Conservation (phyloP, 176 grass and related monocot genomes). For the Raddia guianensis region DNA sequence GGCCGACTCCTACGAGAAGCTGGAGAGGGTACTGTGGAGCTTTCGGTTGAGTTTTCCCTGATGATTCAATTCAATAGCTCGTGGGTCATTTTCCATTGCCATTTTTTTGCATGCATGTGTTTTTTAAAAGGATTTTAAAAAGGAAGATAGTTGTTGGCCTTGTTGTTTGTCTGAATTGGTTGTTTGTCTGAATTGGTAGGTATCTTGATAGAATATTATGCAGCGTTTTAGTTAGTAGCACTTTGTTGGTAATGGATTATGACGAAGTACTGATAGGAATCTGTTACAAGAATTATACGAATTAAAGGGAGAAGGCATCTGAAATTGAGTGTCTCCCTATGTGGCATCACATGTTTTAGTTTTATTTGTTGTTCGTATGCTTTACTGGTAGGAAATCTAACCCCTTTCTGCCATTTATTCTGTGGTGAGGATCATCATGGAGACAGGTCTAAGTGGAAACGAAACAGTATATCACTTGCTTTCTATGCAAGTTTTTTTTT, state of each 20-base stretch:
- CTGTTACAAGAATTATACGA: background rate
- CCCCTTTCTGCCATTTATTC: background rate
- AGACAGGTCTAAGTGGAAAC: background rate
- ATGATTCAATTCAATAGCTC: slow-evolving; percentile 40
- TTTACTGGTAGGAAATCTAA: slow-evolving; percentile 15
- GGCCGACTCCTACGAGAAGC: slow-evolving; percentile 82
- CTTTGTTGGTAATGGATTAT: slow-evolving; percentile 42
- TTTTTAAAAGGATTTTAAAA: slow-evolving; percentile 16
- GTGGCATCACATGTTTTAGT: slow-evolving; percentile 20
- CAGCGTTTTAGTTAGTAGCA: slow-evolving; percentile 23
- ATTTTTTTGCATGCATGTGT: slow-evolving; percentile 19
- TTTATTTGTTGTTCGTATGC: slow-evolving; percentile 11
- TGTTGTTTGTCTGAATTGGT: slow-evolving; percentile 29
- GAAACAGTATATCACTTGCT: background rate
- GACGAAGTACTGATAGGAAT: slow-evolving; percentile 8
- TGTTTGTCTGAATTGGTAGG: slow-evolving; percentile 32
- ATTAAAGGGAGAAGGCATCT: background rate
- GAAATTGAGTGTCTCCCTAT: slow-evolving; percentile 35
- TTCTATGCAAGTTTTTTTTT: slow-evolving; percentile 1
- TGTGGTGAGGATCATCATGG: slow-evolving; percentile 11
- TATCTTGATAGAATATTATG: slow-evolving; percentile 29
- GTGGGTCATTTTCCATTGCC: slow-evolving; percentile 44
- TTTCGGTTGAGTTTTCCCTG: slow-evolving; percentile 34
- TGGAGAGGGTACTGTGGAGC: slow-evolving; percentile 76
- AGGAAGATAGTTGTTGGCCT: slow-evolving; percentile 21